These are phyloP conservation scores for Penicillium bialowiezense DNA, from an alignment of 495 filamentous ascomycete genomes.

Conservation along the genomic window DNA sequence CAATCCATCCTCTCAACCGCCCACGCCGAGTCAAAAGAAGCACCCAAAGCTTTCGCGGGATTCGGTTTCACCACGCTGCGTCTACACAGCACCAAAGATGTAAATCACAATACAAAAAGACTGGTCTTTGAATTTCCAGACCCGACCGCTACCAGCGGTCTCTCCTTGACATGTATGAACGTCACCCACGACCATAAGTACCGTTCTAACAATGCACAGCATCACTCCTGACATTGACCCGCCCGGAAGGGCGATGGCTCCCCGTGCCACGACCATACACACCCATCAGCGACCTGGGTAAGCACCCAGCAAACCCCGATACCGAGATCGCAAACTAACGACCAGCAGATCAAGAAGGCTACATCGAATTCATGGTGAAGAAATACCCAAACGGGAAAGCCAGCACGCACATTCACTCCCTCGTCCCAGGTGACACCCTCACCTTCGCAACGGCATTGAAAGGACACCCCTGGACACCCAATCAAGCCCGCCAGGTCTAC, in stretches of 20 bases:
- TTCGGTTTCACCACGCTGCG: slow-evolving; percentile 26
- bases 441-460: slow-evolving; percentile 50
- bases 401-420: slow-evolving; percentile 58
- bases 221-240: slow-evolving; percentile 52
- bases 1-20: slow-evolving; percentile 13
- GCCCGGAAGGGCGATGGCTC: slow-evolving; percentile 49
- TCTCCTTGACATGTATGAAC: slow-evolving; percentile 50
- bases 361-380: slow-evolving; percentile 60
- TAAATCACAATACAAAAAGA: slow-evolving; percentile 66
- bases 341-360: slow-evolving; percentile 47
- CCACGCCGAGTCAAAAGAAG: slow-evolving; percentile 23
- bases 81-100: slow-evolving; percentile 45
- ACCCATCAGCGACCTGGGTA: slow-evolving; percentile 54
- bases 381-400: slow-evolving; percentile 62
- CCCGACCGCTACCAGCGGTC: slow-evolving; percentile 43
- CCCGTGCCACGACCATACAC: slow-evolving; percentile 60
- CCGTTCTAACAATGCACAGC: slow-evolving; percentile 28
- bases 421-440: slow-evolving; percentile 57
- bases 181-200: not conserved
- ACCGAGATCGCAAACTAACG: not conserved
- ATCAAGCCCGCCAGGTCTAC: slow-evolving; percentile 52
- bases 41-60: slow-evolving; percentile 19
- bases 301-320: not conserved
- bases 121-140: slow-evolving; percentile 61
- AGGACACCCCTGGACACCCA: slow-evolving; percentile 53